Conservation (phyloP, 23 red algal genomes). For the Gracilariopsis chorda region DNA sequence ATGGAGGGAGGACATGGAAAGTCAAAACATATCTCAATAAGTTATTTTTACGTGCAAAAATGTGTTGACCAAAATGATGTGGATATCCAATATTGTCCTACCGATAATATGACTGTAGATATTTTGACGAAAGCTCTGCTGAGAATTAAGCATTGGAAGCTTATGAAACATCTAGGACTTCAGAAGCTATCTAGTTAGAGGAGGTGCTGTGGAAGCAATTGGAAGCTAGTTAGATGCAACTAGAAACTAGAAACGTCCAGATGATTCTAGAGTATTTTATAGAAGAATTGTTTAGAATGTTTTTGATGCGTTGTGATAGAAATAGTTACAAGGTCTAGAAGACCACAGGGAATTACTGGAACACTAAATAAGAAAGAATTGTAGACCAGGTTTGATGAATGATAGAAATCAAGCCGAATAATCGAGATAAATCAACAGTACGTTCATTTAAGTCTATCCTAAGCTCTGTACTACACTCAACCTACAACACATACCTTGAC, state of each 20-base stretch:
- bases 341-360: background rate
- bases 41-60: background rate
- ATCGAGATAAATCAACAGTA: too few relatives aligned
- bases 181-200: background rate
- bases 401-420: slow-evolving; percentile 7
- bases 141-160: background rate
- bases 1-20: background rate
- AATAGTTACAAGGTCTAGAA: background rate
- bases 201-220: background rate
- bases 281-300: background rate
- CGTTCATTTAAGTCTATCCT: too few relatives aligned
- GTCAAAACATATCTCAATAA: background rate
- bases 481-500: too few relatives aligned
- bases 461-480: too few relatives aligned
- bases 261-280: background rate
- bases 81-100: background rate
- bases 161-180: background rate
- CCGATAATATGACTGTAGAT: slow-evolving; percentile 5
- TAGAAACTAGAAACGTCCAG: background rate
- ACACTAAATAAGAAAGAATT: background rate
- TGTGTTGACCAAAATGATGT: background rate
- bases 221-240: background rate
- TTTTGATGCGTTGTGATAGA: background rate
- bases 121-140: background rate
- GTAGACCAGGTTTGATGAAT: background rate